Conservation (phyloP, 192 early-diverging fungal genomes). For the Dimargaris cristalligena region DNA sequence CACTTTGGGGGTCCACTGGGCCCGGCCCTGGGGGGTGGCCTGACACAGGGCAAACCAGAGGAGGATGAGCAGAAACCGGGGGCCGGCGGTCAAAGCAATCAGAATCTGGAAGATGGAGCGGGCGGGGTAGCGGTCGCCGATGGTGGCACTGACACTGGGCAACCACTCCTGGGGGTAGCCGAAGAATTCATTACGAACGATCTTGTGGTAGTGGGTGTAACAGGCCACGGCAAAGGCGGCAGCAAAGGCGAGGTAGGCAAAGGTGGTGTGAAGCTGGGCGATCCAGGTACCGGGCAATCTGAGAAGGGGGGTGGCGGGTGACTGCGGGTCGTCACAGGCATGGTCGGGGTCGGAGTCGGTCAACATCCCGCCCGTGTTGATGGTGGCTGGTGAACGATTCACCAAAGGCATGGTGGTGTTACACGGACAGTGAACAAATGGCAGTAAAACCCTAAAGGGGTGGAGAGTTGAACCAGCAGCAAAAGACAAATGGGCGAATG, state of each 20-base stretch:
- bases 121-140: constrained; percentile 64
- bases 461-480: too few species aligned
- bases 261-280: background rate
- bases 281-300: constrained; percentile 2
- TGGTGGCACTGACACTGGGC: constrained; percentile 63
- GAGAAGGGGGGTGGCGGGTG: too few species aligned
- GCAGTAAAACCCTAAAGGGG: too few species aligned
- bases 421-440: too few species aligned
- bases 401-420: too few species aligned
- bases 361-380: too few species aligned
- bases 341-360: too few species aligned
- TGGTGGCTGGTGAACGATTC: too few species aligned
- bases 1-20: constrained; percentile 13
- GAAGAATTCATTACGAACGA: constrained; percentile 58
- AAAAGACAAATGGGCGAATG: too few species aligned
- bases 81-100: constrained; percentile 49
- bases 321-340: too few species aligned
- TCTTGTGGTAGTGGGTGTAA: constrained; percentile 62
- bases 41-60: constrained; percentile 27
- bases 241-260: constrained; percentile 38
- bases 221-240: constrained; percentile 46
- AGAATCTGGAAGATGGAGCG: constrained; percentile 60
- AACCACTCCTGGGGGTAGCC: constrained; percentile 70
- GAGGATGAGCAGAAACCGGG: constrained; percentile 25
- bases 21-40: constrained; percentile 10